These are phyloP conservation scores for Aspergillus amoenus DNA, from an alignment of 2,329 filamentous ascomycete genomes.

Conservation along the genomic window DNA sequence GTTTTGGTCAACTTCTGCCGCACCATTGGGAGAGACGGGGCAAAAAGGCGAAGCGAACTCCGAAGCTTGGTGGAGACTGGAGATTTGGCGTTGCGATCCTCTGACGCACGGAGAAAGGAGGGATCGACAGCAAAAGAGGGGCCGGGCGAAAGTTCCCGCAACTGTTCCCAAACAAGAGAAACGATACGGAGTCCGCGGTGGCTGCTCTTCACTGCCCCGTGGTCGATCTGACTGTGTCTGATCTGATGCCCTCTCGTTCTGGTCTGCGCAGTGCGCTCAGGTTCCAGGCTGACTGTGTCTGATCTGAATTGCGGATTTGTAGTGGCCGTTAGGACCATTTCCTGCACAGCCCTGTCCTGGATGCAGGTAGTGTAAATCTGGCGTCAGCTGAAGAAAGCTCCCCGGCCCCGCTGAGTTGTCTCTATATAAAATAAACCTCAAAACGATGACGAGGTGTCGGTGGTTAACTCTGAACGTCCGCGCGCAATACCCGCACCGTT, in stretches of 20 bases:
- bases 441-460: background rate
- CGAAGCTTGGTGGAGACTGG: conserved; percentile 1
- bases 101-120: background rate
- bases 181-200: too few species aligned
- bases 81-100: background rate
- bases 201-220: background rate
- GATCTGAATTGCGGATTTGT: background rate
- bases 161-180: background rate
- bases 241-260: background rate
- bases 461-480: too few species aligned
- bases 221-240: background rate
- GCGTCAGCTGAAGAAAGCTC: background rate
- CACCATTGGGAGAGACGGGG: background rate
- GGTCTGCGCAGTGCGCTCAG: background rate
- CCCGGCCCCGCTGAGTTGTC: background rate
- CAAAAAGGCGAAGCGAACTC: background rate
- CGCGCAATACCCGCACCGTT: too few species aligned
- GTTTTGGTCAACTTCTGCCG: background rate
- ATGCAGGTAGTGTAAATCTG: background rate
- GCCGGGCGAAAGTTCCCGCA: background rate
- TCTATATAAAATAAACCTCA: background rate
- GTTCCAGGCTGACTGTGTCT: background rate
- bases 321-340: background rate
- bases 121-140: conserved; percentile 4
- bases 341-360: background rate